Conservation (phyloP, 768 basidiomycete genomes). For the Dioszegia hungarica region DNA sequence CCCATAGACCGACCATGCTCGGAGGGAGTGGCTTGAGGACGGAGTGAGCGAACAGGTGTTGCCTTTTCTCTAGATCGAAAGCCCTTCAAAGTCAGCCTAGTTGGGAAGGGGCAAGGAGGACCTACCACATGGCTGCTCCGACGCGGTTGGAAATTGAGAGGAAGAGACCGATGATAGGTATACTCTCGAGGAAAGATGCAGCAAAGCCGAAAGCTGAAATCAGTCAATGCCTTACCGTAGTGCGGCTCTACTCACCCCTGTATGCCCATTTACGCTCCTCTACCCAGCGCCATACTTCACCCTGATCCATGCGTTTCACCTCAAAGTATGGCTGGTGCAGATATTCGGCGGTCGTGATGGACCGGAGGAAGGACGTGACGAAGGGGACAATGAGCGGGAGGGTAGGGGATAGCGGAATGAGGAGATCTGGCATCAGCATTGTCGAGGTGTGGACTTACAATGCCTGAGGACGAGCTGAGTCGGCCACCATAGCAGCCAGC, state of each 20-base stretch:
- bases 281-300: constrained; percentile 68
- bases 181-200: constrained; percentile 71
- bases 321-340: constrained; percentile 66
- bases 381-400: constrained; percentile 48
- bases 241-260: constrained; percentile 54
- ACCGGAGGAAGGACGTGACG: constrained; percentile 48
- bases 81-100: constrained; percentile 19
- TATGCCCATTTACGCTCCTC: constrained; percentile 91
- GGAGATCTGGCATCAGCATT: constrained; percentile 29
- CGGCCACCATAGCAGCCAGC: constrained; percentile 47
- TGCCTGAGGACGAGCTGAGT: constrained; percentile 43
- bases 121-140: constrained; percentile 82
- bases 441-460: constrained; percentile 23
- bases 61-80: constrained; percentile 52
- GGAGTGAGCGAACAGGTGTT: constrained; percentile 50
- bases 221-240: not conserved
- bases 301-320: constrained; percentile 71
- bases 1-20: constrained; percentile 35
- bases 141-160: constrained; percentile 83
- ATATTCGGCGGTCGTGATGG: constrained; percentile 49
- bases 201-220: constrained; percentile 75
- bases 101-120: constrained; percentile 5
- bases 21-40: constrained; percentile 47
- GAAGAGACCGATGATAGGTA: constrained; percentile 74
- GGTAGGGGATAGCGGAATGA: constrained; percentile 45